Conservation (phyloP, 2,329 filamentous ascomycete species). For the Fusarium sp. region DNA sequence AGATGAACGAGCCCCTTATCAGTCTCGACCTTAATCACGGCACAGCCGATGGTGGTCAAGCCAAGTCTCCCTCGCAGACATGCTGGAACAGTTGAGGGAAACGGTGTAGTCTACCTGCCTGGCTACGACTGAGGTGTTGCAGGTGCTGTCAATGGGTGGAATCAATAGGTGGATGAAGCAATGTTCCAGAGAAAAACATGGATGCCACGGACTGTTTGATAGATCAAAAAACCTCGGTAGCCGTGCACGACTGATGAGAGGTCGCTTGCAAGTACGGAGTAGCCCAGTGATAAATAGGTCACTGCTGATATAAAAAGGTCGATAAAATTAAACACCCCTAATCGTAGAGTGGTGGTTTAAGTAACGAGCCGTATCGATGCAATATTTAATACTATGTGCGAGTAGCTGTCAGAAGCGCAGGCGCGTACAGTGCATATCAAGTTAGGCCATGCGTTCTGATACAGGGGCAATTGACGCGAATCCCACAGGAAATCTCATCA, state of each 20-base stretch:
- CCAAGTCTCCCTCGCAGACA: conserved; percentile 1
- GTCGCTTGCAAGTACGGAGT: not conserved
- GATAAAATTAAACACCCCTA: conserved; percentile 41
- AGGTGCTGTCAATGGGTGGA: conserved; percentile 9
- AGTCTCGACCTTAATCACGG: conserved; percentile 1
- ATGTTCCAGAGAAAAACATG: conserved; percentile 35
- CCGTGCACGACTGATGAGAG: conserved; percentile 26
- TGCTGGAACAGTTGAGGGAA: conserved; percentile 14
- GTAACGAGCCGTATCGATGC: conserved; percentile 37
- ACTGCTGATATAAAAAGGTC: conserved; percentile 35
- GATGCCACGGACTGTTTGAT: conserved; percentile 39
- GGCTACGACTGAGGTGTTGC: conserved; percentile 14
- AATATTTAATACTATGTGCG: conserved; percentile 1
- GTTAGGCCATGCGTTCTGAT: not conserved
- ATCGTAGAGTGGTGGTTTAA: conserved; percentile 27
- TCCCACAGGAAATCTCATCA: conserved; percentile 27
- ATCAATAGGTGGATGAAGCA: conserved; percentile 18
- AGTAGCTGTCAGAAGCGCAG: not conserved
- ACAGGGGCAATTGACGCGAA: conserved; percentile 29
- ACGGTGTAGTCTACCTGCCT: conserved; percentile 9
- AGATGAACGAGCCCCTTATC: not conserved
- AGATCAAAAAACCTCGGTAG: conserved; percentile 25
- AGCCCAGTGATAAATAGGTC: conserved; percentile 1
- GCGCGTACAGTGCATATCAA: conserved; percentile 41
- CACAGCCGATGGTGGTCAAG: conserved; percentile 12